Evolutionary conservation across 352 stramenopile species (phyloP), one percentile per base, ranked within the genome.

Genomic region (Globisporangium perplexum): DNA sequence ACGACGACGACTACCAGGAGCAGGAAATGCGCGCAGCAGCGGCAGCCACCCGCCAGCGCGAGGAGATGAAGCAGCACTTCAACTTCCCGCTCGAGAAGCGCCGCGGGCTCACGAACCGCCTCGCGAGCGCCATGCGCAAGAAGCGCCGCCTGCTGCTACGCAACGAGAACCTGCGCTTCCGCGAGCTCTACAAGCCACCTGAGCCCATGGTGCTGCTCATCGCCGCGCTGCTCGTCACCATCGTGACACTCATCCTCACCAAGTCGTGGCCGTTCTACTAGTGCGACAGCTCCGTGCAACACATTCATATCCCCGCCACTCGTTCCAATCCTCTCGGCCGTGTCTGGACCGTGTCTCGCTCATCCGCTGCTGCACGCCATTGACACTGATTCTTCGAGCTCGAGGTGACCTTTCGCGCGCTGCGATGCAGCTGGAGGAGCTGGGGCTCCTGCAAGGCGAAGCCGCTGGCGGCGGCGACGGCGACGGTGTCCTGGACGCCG

Each of bases 221-320:
- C 6, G 71, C 77, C 15, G 36, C 78, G 22, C 39, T 68, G 35
- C 58, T 92, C 24, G 60, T 81, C 7, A 81, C 73, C 4, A 72
- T 83, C 36, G 74, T 92, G 57, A 72, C 77, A 52, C 74, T 92
- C 22, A 77, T 88, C 28, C 33, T 92, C 30, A 90, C 69, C 42
- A 88, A 86, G 52, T 86, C 77, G 11, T 92, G 81, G 81, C 78
- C 78, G 22, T 92, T 92, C 55, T 82, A 90, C 59, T 86, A 39
- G 12, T 18, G 33, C n/a, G n/a, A n/a, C n/a, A n/a, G n/a, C n/a
- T n/a, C n/a, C n/a, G n/a, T n/a, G n/a, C n/a, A n/a, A n/a, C n/a
- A n/a, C n/a, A n/a, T n/a, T n/a, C n/a, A n/a, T n/a, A n/a, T n/a
- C n/a, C n/a, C n/a, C n/a, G n/a, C n/a, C n/a, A n/a, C n/a, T n/a